A percentile compares a stretch with the other conserved stretches of the same genome.
phyloP scores from a whole-genome alignment of 2,329 filamentous ascomycete species.

The Ceratocystis huliohia region DNA sequence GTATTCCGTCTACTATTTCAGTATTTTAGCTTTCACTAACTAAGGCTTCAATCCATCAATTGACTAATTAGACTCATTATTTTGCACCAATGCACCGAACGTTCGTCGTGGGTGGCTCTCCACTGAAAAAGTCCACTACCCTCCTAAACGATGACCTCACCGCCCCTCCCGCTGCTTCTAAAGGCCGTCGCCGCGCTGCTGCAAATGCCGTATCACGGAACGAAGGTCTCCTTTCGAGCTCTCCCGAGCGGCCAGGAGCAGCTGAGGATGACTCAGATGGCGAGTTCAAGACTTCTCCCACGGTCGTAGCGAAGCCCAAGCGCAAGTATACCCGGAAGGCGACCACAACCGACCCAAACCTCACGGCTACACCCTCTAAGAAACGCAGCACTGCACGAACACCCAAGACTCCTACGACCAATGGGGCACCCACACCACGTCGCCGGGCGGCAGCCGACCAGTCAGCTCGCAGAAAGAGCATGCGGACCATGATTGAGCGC shows the following conservation, averaged over 20 bases:
- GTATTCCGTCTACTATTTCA: no score
- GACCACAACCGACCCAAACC: conserved; percentile 14
- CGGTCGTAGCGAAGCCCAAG: conserved; percentile 6
- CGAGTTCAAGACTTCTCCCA: conserved; percentile 12
- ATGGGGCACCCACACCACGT: conserved; percentile 43
- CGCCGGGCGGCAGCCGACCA: conserved; percentile 62
- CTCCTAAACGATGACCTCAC: background rate
- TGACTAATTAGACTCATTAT: background rate
- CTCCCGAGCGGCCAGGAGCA: conserved; percentile 7
- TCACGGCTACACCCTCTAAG: conserved; percentile 27
- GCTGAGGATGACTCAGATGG: conserved; percentile 16
- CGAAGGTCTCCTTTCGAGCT: conserved; percentile 13
- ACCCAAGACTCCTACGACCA: conserved; percentile 24
- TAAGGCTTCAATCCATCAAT: background rate
- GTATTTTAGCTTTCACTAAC: background rate
- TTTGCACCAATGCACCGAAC: conserved; percentile 14
- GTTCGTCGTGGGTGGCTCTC: conserved; percentile 22
- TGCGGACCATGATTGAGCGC: conserved; percentile 59
- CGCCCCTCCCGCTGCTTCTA: conserved; percentile 8
- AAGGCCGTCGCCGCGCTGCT: conserved; percentile 13
- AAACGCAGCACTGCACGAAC: conserved; percentile 28
- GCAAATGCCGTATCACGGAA: background rate
- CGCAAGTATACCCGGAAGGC: conserved; percentile 15
- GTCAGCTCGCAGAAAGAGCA: conserved; percentile 78
- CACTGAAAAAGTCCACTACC: conserved; percentile 16